These are phyloP conservation scores for Kodamaea leandrae DNA, from an alignment of 805 yeast genomes.

Conservation along the genomic window DNA sequence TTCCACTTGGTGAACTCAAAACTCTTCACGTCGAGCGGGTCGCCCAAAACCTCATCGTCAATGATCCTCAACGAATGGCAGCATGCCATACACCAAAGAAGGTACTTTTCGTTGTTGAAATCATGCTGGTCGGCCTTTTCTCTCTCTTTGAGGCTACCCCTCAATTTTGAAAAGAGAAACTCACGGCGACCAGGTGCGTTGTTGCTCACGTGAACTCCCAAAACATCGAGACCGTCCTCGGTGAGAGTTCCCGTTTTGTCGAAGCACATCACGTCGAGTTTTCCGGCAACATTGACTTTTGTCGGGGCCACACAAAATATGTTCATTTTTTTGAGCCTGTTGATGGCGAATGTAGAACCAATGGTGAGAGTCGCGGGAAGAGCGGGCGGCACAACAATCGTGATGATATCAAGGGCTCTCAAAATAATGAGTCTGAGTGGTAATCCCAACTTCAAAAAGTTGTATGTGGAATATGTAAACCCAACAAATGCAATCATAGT, in stretches of 20 bases:
- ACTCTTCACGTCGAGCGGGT: constrained; percentile 92
- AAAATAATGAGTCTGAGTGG: constrained; percentile 68
- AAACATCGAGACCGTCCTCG: constrained; percentile 91
- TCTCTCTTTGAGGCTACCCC: constrained; percentile 13
- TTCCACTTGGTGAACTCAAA: constrained; percentile 84
- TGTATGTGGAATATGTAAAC: constrained; percentile 75
- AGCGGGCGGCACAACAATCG: constrained; percentile 98
- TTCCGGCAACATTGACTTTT: constrained; percentile 94
- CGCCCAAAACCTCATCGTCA: constrained; percentile 83
- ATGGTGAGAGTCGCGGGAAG: constrained; percentile 95
- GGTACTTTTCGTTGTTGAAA: constrained; percentile 28
- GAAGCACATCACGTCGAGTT: constrained; percentile 83
- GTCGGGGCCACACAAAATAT: constrained; percentile 94
- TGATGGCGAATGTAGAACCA: constrained; percentile 90
- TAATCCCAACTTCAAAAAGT: constrained; percentile 75
- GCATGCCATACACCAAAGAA: constrained; percentile 54
- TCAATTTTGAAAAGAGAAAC: constrained; percentile 25
- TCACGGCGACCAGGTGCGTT: constrained; percentile 42
- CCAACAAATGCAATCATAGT: constrained; percentile 80
- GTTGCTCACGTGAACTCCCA: constrained; percentile 50
- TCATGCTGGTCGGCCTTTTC: constrained; percentile 16
- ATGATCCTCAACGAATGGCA: constrained; percentile 86
- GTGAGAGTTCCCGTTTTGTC: constrained; percentile 98
- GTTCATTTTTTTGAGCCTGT: constrained; percentile 58
- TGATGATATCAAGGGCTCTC: constrained; percentile 89